Evolutionary conservation across 768 basidiomycete species (phyloP).

Genomic region (Suillus placidus): DNA sequence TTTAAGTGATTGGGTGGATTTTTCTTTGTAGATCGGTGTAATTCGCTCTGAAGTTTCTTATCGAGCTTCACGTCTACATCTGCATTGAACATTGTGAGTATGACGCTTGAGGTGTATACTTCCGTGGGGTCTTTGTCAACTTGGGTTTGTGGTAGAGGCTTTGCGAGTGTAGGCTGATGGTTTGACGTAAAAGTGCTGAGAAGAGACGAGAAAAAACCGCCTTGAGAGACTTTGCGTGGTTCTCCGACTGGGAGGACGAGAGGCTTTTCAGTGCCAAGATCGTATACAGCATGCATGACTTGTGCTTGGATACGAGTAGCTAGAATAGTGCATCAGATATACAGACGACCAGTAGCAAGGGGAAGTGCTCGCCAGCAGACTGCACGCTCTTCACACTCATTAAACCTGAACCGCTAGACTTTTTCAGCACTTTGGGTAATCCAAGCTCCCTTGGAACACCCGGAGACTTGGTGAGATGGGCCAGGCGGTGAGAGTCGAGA

Average conservation of each 20-base stretch:
- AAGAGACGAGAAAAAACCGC: slow-evolving; percentile 51
- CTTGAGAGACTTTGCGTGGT: slow-evolving; percentile 29
- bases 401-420: slow-evolving; percentile 54
- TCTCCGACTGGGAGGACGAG: slow-evolving; percentile 37
- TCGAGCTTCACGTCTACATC: slow-evolving; percentile 62
- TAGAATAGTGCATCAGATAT: slow-evolving; percentile 25
- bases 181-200: slow-evolving; percentile 29
- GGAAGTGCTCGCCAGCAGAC: slow-evolving; percentile 53
- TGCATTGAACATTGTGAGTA: slow-evolving; percentile 38
- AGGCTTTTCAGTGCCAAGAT: slow-evolving; percentile 62
- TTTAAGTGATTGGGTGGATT: slow-evolving; percentile 76
- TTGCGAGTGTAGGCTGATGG: neutral
- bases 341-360: slow-evolving; percentile 7
- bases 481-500: slow-evolving; percentile 77
- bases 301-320: slow-evolving; percentile 80
- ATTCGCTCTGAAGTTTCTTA: slow-evolving; percentile 68
- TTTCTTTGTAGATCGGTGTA: slow-evolving; percentile 94
- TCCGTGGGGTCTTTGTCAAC: slow-evolving; percentile 27
- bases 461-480: slow-evolving; percentile 62
- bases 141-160: slow-evolving; percentile 14
- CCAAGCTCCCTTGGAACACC: slow-evolving; percentile 53
- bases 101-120: slow-evolving; percentile 28
- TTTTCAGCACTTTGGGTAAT: slow-evolving; percentile 59
- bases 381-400: slow-evolving; percentile 74
- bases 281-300: slow-evolving; percentile 80